Evolutionary conservation across 2,329 filamentous ascomycete genomes (phyloP), one percentile per base, ranked within the genome.

Genomic region (Aspergillus sp.): DNA sequence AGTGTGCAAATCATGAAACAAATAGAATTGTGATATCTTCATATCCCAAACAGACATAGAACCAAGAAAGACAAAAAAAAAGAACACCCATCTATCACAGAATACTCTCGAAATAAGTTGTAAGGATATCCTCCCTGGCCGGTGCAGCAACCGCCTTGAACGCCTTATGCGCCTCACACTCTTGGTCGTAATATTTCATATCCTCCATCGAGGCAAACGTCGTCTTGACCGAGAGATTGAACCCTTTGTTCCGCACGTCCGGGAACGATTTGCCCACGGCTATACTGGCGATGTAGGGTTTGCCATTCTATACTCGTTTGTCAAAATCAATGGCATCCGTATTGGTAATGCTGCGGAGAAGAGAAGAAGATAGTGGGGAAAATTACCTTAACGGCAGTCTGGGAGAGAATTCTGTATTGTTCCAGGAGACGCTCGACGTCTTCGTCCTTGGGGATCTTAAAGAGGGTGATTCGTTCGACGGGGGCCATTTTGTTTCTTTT

Each of bases 101-200:
- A 29, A 65, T 47, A 49, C 54, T 70, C 56, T 69, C 65, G 53
- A 58, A 70, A 45, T 57, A 69, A 7, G 61, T 62, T 29, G 59
- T 66, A 52, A 70, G 48, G 19, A 66, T 52, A 58, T 69, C 68
- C 46, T 66, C 65, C 52, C 58, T 60, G 0, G 60, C 53, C 2
- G 63, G 57, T 1, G 51, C 57, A 3, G 54, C 60, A 45, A 65
- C 55, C 12, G 62, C 62, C 54, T 66, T 69, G 52, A 82, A 63
- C 28, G 65, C 70, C 47, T 66, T 66, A 54, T 83, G 80, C 30
- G 78, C 78, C 54, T 70, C 71, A 53, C 78, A 80, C 42, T 75
- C 71, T 7, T 72, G 70, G 61, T 87, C 83, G 62, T 86, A 88
- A 68, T 78, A 88, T 55, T 78, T 73, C 78, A 87, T 81, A 62